phyloP scores from a whole-genome alignment of 2,329 filamentous ascomycete genomes.

The Tolypocladium pustulatum region DNA sequence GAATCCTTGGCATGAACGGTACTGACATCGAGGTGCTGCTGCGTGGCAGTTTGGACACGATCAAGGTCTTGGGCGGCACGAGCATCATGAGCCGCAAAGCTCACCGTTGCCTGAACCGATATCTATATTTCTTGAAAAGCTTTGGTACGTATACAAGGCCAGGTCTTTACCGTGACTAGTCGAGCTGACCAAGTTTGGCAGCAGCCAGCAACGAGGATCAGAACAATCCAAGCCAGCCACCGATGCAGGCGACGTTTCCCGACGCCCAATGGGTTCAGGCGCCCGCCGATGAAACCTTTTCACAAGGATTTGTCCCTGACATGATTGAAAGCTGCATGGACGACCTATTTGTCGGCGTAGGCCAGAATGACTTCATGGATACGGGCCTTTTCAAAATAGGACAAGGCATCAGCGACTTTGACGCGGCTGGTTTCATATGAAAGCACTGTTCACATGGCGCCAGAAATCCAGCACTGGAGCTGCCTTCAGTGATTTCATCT shows the following conservation, averaged over 20 bases:
- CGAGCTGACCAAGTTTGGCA: neutral
- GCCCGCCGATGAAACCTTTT: neutral
- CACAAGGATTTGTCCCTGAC: neutral
- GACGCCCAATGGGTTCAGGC: neutral
- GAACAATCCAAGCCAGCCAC: neutral
- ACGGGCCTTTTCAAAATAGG: constrained; percentile 5
- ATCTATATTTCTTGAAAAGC: constrained; percentile 7
- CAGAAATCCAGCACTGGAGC: no score
- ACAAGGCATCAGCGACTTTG: constrained; percentile 9
- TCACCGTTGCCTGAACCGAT: constrained; percentile 10
- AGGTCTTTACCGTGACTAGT: neutral
- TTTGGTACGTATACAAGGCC: constrained; percentile 2
- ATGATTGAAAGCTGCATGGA: constrained; percentile 3
- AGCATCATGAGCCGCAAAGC: constrained; percentile 13
- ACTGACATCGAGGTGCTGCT: constrained; percentile 7
- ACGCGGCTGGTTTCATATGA: constrained; percentile 9
- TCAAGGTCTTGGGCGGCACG: constrained; percentile 8
- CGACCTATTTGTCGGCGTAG: constrained; percentile 6
- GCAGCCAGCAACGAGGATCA: neutral
- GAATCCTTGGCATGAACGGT: constrained; percentile 1
- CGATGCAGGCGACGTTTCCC: neutral
- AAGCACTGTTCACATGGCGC: neutral
- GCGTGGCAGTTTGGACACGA: constrained; percentile 5
- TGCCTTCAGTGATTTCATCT: neutral
- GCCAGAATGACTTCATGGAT: constrained; percentile 3